Conservation (phyloP, 1,284 basidiomycete species). For the Papiliotrema nemorosa region DNA sequence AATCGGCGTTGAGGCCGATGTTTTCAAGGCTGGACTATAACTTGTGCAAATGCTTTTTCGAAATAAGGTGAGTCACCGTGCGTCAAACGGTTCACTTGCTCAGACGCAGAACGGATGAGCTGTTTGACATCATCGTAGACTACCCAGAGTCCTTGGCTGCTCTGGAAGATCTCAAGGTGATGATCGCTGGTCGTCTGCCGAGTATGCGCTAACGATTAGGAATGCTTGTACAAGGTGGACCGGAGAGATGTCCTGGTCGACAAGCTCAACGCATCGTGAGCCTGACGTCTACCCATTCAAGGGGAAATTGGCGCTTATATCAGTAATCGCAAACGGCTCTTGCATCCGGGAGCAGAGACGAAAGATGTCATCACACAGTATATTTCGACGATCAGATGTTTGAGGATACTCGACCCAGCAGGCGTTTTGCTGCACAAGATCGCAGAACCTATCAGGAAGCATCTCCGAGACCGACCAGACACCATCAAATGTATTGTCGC, state of each 20-base stretch:
- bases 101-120: constrained; percentile 66
- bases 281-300: constrained; percentile 7
- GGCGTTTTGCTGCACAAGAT: constrained; percentile 90
- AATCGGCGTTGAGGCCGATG: constrained; percentile 67
- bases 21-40: constrained; percentile 86
- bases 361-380: constrained; percentile 88
- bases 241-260: constrained; percentile 41
- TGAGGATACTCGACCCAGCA: constrained; percentile 84
- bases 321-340: constrained; percentile 78
- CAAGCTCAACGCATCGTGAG: constrained; percentile 43
- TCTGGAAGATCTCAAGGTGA: constrained; percentile 78
- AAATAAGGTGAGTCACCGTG: constrained; percentile 60
- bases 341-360: constrained; percentile 95
- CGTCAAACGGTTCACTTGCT: neutral
- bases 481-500: constrained; percentile 91
- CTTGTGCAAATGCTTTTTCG: constrained; percentile 80
- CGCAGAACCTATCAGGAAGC: constrained; percentile 81
- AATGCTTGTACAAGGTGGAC: constrained; percentile 42
- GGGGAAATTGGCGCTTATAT: neutral
- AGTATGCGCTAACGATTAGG: constrained; percentile 16
- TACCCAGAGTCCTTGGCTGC: constrained; percentile 84
- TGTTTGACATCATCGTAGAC: constrained; percentile 94
- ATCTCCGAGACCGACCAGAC: constrained; percentile 77
- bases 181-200: constrained; percentile 3
- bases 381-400: constrained; percentile 87